Percentiles rank a stretch among this genome's conserved stretches.
phyloP scores from a whole-genome alignment of 805 yeast species.

The Hyphopichia homilentoma region DNA sequence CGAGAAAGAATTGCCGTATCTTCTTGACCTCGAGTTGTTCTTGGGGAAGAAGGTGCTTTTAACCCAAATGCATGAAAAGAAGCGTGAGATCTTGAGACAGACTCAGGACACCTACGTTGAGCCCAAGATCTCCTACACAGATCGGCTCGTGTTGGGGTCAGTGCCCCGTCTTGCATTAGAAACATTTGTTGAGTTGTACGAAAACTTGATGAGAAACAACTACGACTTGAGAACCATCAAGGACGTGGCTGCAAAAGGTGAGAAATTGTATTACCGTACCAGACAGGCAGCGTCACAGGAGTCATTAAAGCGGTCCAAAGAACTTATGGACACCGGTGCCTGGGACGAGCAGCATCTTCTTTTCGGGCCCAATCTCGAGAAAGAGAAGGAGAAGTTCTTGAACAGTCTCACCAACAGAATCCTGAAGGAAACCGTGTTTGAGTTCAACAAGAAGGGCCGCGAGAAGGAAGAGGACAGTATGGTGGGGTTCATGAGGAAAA shows the following conservation, averaged over 20 bases:
- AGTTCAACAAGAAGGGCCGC: slow-evolving; percentile 54
- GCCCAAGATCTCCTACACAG: slow-evolving; percentile 67
- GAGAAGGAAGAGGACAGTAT: slow-evolving; percentile 55
- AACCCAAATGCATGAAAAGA: slow-evolving; percentile 65
- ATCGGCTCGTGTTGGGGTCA: slow-evolving; percentile 78
- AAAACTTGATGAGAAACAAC: slow-evolving; percentile 54
- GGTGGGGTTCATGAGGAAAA: slow-evolving; percentile 76
- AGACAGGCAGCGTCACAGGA: slow-evolving; percentile 83
- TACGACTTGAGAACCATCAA: slow-evolving; percentile 64
- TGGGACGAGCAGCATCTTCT: slow-evolving; percentile 89
- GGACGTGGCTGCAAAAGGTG: slow-evolving; percentile 82
- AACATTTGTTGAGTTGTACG: slow-evolving; percentile 65
- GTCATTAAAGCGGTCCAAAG: slow-evolving; percentile 82
- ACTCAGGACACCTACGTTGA: slow-evolving; percentile 43
- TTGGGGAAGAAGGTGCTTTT: slow-evolving; percentile 77
- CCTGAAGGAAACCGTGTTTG: slow-evolving; percentile 90
- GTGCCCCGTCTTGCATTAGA: slow-evolving; percentile 74
- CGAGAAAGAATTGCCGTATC: slow-evolving; percentile 83
- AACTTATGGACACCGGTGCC: slow-evolving; percentile 57
- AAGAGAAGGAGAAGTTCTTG: slow-evolving; percentile 68
- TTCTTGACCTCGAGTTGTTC: slow-evolving; percentile 86
- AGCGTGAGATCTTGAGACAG: slow-evolving; percentile 47
- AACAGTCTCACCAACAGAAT: slow-evolving; percentile 66
- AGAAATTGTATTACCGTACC: slow-evolving; percentile 79
- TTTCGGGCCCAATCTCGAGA: slow-evolving; percentile 73